Evolutionary conservation across 139 green algal species (phyloP).

Genomic region (Closterium sp.): DNA sequence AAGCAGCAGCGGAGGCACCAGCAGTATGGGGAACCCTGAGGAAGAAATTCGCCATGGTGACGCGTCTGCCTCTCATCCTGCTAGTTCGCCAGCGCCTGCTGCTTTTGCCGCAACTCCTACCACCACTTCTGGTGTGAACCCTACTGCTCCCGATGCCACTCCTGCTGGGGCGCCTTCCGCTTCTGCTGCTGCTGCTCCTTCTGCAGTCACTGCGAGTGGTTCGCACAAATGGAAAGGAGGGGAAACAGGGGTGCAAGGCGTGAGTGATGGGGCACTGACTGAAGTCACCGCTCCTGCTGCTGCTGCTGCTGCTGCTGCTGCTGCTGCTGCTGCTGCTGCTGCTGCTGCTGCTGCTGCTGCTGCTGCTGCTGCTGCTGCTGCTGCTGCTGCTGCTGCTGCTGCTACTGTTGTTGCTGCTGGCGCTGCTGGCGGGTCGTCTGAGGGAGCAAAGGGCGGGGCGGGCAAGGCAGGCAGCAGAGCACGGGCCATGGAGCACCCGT

Average conservation of each 20-base stretch:
- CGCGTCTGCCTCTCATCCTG: too few relatives aligned
- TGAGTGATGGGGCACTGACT: too few relatives aligned
- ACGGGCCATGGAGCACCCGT: not conserved
- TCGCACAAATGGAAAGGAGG: too few relatives aligned
- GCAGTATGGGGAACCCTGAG: not conserved
- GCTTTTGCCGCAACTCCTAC: too few relatives aligned
- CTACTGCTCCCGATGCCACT: not conserved
- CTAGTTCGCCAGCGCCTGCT: too few relatives aligned
- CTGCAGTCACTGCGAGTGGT: not conserved
- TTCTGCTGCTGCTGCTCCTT: not conserved
- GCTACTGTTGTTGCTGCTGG: not conserved
- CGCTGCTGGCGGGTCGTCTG: not conserved
- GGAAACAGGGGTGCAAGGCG: too few relatives aligned
- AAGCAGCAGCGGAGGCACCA: not conserved
- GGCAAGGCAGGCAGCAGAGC: not conserved
- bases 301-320: too few relatives aligned
- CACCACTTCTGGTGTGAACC: too few relatives aligned
- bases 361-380: not conserved
- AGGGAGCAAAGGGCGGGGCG: not conserved
- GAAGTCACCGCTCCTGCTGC: too few relatives aligned
- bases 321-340: too few relatives aligned
- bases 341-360: too few relatives aligned
- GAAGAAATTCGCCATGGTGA: too few relatives aligned
- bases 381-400: not conserved
- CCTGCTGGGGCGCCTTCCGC: not conserved